These are phyloP conservation scores for Zostera marina DNA, from an alignment of 116 monocot genomes.

Conservation along the genomic window DNA sequence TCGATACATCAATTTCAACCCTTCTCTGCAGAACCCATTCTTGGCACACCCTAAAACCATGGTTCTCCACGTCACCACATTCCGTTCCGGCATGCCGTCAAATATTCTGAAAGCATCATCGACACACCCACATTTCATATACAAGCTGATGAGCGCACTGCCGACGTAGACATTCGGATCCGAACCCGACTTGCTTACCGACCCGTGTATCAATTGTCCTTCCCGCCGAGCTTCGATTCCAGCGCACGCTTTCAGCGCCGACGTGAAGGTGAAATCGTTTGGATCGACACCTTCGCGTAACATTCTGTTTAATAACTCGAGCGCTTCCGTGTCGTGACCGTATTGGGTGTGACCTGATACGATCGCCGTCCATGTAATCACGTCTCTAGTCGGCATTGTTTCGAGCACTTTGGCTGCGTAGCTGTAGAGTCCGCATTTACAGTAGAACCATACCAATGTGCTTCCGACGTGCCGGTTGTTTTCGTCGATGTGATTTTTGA, in stretches of 20 bases:
- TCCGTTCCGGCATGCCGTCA: constrained; percentile 49
- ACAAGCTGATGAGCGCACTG: constrained; percentile 67
- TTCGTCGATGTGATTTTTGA: constrained; percentile 24
- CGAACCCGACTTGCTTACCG: constrained; percentile 34
- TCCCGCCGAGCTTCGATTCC: constrained; percentile 25
- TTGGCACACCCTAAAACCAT: constrained; percentile 69
- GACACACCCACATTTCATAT: constrained; percentile 53
- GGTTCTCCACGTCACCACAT: constrained; percentile 72
- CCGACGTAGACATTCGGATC: constrained; percentile 62
- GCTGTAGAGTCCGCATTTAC: constrained; percentile 36
- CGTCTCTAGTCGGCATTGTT: constrained; percentile 54
- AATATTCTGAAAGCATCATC: constrained; percentile 59
- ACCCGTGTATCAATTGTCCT: constrained; percentile 63
- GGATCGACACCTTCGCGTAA: constrained; percentile 54
- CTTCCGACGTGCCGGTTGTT: constrained; percentile 40
- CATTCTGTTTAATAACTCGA: constrained; percentile 53
- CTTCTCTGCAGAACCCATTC: constrained; percentile 62
- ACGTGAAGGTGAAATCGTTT: constrained; percentile 69
- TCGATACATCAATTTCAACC: constrained; percentile 52
- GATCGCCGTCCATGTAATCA: constrained; percentile 72
- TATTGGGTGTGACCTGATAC: constrained; percentile 42
- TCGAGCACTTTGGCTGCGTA: constrained; percentile 63
- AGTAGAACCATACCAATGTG: constrained; percentile 83
- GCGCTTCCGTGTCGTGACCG: constrained; percentile 39
- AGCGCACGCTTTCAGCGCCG: constrained; percentile 68